Conservation (phyloP, 768 basidiomycete species). For the Boletus vermiculosoides region DNA sequence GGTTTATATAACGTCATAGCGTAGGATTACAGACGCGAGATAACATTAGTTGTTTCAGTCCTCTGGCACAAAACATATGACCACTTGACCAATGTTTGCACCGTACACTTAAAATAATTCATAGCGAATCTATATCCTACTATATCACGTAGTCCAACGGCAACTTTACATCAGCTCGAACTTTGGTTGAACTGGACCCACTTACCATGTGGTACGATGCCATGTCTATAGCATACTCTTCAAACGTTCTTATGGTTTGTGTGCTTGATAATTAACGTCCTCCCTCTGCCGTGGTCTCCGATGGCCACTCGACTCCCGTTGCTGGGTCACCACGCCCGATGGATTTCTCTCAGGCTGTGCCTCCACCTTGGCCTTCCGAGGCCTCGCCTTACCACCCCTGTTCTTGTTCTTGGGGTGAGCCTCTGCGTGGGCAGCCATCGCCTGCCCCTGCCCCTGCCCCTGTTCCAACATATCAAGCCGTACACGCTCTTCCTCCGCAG, state of each 20-base stretch:
- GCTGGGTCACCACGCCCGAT: neutral
- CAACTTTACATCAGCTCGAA: neutral
- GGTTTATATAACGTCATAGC: neutral
- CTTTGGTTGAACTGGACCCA: neutral
- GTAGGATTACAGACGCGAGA: neutral
- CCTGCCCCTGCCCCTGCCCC: neutral
- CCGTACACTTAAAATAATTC: neutral
- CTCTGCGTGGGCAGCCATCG: neutral
- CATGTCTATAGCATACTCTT: constrained; percentile 2
- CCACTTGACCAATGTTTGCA: neutral
- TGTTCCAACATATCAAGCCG: constrained; percentile 41
- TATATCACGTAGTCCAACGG: neutral
- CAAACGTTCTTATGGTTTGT: neutral
- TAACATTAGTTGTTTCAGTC: neutral
- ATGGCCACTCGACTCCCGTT: constrained; percentile 1
- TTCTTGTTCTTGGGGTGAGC: neutral
- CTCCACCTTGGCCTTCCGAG: constrained; percentile 11
- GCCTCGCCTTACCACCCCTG: constrained; percentile 2
- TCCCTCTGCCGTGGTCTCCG: neutral
- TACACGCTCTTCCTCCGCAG: constrained; percentile 75
- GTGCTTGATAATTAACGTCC: neutral
- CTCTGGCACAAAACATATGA: neutral
- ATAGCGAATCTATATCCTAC: neutral
- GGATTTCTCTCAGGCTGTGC: neutral
- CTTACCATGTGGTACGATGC: neutral